Percentiles rank a stretch among this genome's conserved stretches.
Conservation (phyloP, 2,329 filamentous ascomycete species). For the Aspergillus sp. region DNA sequence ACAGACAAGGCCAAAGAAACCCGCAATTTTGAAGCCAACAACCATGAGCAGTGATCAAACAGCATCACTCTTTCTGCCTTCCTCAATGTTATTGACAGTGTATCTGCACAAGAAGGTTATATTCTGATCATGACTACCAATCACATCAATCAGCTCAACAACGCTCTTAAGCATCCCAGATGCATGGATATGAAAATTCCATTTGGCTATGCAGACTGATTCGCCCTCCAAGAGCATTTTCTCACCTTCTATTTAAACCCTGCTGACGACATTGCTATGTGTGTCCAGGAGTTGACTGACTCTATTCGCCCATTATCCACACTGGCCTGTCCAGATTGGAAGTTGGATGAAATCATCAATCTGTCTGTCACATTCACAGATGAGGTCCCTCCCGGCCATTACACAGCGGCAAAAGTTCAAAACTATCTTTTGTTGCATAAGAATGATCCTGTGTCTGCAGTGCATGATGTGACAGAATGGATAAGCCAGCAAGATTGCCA, state of each 20-base stretch:
- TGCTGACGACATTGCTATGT: background rate
- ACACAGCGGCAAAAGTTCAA: too few species aligned
- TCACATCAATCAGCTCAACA: conserved; percentile 62
- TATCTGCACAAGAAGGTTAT: conserved; percentile 70
- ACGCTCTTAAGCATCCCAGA: conserved; percentile 65
- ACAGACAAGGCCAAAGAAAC: conserved; percentile 2
- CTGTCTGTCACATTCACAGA: too few species aligned
- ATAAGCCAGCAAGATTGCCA: too few species aligned
- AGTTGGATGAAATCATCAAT: too few species aligned
- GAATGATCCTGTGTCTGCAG: background rate
- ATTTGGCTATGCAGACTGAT: conserved; percentile 34
- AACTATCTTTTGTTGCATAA: background rate
- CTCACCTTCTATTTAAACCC: conserved; percentile 3
- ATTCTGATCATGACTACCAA: conserved; percentile 80
- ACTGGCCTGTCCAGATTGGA: too few species aligned
- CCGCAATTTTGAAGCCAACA: background rate
- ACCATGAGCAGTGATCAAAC: conserved; percentile 14
- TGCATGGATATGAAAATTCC: conserved; percentile 62
- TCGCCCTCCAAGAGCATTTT: conserved; percentile 2
- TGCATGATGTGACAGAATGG: conserved; percentile 4
- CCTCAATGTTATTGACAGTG: conserved; percentile 75
- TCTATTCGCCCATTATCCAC: too few species aligned
- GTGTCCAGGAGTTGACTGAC: background rate
- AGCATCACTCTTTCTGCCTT: conserved; percentile 65
- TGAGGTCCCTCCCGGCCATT: too few species aligned